These are phyloP conservation scores for Globisporangium echinulatum DNA, from an alignment of 352 stramenopile genomes.

Conservation along the genomic window DNA sequence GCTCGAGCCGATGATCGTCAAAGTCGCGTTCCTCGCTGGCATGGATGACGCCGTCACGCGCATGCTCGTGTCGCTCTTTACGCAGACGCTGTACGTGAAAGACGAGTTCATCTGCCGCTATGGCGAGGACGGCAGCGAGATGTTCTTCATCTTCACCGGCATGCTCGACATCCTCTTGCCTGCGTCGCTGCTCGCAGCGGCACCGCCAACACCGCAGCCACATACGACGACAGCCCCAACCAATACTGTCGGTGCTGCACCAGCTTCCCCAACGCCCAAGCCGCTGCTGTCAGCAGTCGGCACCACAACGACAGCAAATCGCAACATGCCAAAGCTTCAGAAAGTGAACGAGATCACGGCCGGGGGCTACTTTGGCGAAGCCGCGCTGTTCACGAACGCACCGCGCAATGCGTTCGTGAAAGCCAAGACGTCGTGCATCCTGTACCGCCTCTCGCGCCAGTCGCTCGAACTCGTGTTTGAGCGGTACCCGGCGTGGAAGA, in stretches of 20 bases:
- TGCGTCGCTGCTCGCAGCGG: neutral
- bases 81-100: conserved; percentile 45
- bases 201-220: neutral
- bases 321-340: conserved; percentile 8
- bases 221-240: too few relatives aligned
- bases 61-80: conserved; percentile 54
- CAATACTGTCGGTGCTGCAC: neutral
- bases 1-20: conserved; percentile 58
- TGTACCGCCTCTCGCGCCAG: conserved; percentile 46
- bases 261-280: neutral
- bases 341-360: conserved; percentile 61
- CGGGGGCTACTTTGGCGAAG: conserved; percentile 56
- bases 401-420: conserved; percentile 52
- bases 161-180: conserved; percentile 51
- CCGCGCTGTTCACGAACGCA: conserved; percentile 46
- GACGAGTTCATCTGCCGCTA: conserved; percentile 55
- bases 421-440: conserved; percentile 55
- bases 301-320: neutral
- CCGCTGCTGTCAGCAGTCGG: neutral
- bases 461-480: conserved; percentile 58
- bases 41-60: conserved; percentile 48
- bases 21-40: conserved; percentile 54
- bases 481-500: conserved; percentile 53
- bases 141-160: conserved; percentile 66
- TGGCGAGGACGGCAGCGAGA: conserved; percentile 50